Base-by-base conservation (phyloP, 192 early-diverging fungal species). In the Coemansia sp. region DNA sequence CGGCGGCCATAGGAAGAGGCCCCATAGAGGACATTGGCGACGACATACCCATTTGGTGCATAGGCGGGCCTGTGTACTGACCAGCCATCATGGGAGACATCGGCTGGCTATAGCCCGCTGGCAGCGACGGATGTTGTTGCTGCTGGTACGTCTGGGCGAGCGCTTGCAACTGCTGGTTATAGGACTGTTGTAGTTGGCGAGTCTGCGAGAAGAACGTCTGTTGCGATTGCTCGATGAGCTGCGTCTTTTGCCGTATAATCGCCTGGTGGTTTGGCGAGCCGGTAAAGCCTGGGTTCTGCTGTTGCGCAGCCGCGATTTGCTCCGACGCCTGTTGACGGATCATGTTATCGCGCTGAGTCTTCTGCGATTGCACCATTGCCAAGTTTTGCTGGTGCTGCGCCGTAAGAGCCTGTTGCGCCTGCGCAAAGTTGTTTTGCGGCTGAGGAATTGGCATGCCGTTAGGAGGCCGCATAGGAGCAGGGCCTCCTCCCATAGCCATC, bases 191-290 rank as follows among this genome's bases (percentile, higher is more conserved):
- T 16, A 75, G 46, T 53, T 75, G 66, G 62, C 67, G 69, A 4
- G 70, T 64, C 62, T 78, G 76, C 2, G 70, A 20, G 33, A 75
- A 70, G 24, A 67, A 83, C 12, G 63, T 64, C 58, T 78, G 67
- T 61, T 83, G 81, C 22, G 64, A 57, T 29, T 77, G 76, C 61
- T 83, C 75, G 22, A 78, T 62, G 50, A 78, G 29, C 64, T 83
- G 81, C 6, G 81, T 46, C 73, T 83, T 76, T 65, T 83, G 76
- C 55, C 73, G 70, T 62, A 83, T 41, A 50, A 83, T 36, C 58
- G 65, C 34, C 53, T 83, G 81, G 53, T 79, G 70, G 63, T 71
- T 50, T 2, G 63, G 62, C 29, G 81, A 83, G 24, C 76, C 71
- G 3, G 75, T 64, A 60, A 74, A 83, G 62, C 36, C 27, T 16